Percentiles rank a stretch among this genome's conserved stretches.
Evolutionary conservation across 441 rosid species (phyloP).

Genomic region (Adansonia rubrostipa): DNA sequence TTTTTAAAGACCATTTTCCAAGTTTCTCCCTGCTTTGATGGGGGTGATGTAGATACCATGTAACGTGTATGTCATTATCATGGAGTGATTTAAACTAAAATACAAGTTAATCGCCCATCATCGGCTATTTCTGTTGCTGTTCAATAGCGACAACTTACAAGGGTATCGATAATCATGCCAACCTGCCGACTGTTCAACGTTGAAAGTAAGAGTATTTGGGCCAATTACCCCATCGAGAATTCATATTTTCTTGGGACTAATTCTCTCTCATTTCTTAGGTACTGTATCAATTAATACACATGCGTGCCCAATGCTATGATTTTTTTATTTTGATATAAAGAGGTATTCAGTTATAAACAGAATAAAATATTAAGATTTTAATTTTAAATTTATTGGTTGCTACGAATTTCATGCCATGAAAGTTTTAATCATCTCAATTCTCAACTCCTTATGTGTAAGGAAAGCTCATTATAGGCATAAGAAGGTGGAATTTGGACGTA

Average conservation of each 20-base stretch:
- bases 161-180: constrained; percentile 29
- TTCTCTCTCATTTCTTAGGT: not conserved
- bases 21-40: not conserved
- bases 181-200: constrained; percentile 34
- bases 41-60: not conserved
- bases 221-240: not conserved
- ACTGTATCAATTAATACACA: not conserved
- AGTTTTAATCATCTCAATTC: not conserved
- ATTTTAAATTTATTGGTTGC: too few species aligned
- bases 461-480: not conserved
- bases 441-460: not conserved
- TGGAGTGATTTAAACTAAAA: not conserved
- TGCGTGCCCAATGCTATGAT: not conserved
- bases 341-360: too few species aligned
- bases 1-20: not conserved
- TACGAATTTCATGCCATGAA: not conserved
- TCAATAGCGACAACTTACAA: constrained; percentile 15
- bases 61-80: constrained; percentile 10
- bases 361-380: too few species aligned
- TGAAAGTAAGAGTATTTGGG: constrained; percentile 27
- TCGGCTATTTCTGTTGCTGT: not conserved
- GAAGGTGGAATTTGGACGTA: too few species aligned
- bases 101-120: not conserved
- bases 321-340: too few species aligned
- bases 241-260: not conserved